Conservation (phyloP, 2,329 filamentous ascomycete species). For the Diaporthe vexans region DNA sequence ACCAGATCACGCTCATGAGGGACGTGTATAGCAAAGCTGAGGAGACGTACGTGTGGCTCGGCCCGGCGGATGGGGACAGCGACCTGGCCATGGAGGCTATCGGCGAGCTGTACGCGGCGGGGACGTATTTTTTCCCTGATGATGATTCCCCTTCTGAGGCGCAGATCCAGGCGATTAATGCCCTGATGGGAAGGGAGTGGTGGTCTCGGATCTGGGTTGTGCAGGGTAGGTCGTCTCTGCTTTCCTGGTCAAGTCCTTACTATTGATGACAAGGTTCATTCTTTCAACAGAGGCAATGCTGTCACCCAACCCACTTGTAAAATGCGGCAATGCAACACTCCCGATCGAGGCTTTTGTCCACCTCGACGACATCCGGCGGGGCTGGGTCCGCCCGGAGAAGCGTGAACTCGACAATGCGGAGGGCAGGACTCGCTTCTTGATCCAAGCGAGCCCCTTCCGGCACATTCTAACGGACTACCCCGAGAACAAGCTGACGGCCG, state of each 20-base stretch:
- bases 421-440: not conserved
- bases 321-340: conserved; percentile 1
- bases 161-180: conserved; percentile 9
- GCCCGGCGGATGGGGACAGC: not conserved
- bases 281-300: conserved; percentile 24
- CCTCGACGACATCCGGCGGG: conserved; percentile 16
- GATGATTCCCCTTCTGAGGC: conserved; percentile 13
- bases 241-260: no score
- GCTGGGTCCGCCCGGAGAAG: conserved; percentile 12
- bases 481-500: not conserved
- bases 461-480: conserved; percentile 3
- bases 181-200: conserved; percentile 5
- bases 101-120: not conserved
- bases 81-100: conserved; percentile 11
- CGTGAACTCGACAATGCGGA: conserved; percentile 1
- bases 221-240: not conserved
- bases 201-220: conserved; percentile 21
- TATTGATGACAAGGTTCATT: no score
- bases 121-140: not conserved
- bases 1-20: conserved; percentile 32
- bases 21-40: conserved; percentile 16
- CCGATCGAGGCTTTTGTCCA: conserved; percentile 18
- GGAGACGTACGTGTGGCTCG: conserved; percentile 8
- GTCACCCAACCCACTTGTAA: not conserved
- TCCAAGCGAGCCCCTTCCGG: not conserved